Percentiles rank a stretch among this genome's conserved stretches.
Conservation (phyloP, 768 basidiomycete genomes). For the Mycena epipterygia region DNA sequence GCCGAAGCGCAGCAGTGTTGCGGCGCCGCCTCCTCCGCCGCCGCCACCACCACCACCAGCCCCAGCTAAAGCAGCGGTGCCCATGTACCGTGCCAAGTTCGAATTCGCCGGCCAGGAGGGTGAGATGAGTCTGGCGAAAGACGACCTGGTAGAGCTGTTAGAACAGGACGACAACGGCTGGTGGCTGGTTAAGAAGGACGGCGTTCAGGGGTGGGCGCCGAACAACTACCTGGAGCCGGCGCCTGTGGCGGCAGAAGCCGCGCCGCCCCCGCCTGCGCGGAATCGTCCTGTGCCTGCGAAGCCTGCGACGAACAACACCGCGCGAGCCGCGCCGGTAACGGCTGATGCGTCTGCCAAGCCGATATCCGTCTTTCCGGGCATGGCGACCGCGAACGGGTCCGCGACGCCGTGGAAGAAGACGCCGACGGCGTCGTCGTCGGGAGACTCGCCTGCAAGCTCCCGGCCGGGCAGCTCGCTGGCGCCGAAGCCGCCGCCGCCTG, state of each 20-base stretch:
- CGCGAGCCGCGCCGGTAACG: constrained; percentile 56
- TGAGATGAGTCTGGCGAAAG: constrained; percentile 91
- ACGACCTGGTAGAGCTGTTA: constrained; percentile 91
- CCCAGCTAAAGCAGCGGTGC: constrained; percentile 73
- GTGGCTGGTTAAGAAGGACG: constrained; percentile 94
- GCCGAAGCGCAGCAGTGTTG: constrained; percentile 54
- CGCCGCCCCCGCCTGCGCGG: constrained; percentile 81
- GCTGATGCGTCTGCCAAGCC: constrained; percentile 82
- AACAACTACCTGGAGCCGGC: constrained; percentile 92
- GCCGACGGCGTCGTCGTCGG: constrained; percentile 47
- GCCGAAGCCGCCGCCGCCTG: constrained; percentile 68
- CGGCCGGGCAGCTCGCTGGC: constrained; percentile 65
- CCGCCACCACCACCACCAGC: constrained; percentile 69
- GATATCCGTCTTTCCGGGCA: constrained; percentile 85
- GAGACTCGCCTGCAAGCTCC: constrained; percentile 60
- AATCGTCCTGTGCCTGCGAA: constrained; percentile 56
- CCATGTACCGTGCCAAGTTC: constrained; percentile 89
- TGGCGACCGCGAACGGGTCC: constrained; percentile 76
- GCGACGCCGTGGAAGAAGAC: constrained; percentile 82
- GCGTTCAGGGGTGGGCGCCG: constrained; percentile 94
- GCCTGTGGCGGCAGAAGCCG: constrained; percentile 72
- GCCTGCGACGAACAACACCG: constrained; percentile 52
- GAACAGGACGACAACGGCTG: constrained; percentile 97
- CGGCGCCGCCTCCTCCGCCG: constrained; percentile 54
- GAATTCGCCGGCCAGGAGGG: constrained; percentile 95